phyloP scores from a whole-genome alignment of 371 early-diverging fungal species.

The Mucor mucedo region DNA sequence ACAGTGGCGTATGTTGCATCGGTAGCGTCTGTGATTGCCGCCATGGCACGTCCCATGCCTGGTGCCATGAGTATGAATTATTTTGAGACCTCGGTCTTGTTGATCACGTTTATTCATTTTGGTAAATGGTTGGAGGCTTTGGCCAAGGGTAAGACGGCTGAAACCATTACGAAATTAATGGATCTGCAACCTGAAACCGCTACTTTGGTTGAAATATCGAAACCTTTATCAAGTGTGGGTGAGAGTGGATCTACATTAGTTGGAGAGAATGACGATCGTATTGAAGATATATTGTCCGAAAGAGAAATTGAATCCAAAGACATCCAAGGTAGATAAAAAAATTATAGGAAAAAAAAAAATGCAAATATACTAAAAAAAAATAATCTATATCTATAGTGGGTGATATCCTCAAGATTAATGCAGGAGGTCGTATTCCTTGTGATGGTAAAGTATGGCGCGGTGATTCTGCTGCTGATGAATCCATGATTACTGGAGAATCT shows the following conservation, averaged over 20 bases:
- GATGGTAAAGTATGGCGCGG: conserved; percentile 74
- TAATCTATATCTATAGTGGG: conserved; percentile 41
- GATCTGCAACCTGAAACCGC: conserved; percentile 72
- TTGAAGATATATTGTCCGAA: not conserved
- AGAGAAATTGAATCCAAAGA: conserved; percentile 47
- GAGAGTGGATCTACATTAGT: not conserved
- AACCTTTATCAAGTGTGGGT: not conserved
- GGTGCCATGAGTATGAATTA: conserved; percentile 53
- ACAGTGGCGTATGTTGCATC: conserved; percentile 68
- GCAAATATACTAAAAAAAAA: too few relatives aligned
- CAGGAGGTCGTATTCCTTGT: conserved; percentile 72
- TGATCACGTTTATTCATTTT: conserved; percentile 71
- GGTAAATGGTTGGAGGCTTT: conserved; percentile 75
- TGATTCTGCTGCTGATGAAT: conserved; percentile 70
- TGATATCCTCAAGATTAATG: conserved; percentile 66
- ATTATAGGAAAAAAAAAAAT: not conserved
- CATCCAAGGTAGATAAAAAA: conserved; percentile 48
- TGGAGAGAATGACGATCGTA: conserved; percentile 9
- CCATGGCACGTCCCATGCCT: conserved; percentile 45
- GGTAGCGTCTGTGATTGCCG: conserved; percentile 57
- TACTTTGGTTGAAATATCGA: conserved; percentile 41
- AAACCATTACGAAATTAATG: conserved; percentile 72
- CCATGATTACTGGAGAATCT: conserved; percentile 87
- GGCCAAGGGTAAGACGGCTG: conserved; percentile 74
- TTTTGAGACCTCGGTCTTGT: conserved; percentile 71